Evolutionary conservation across 768 basidiomycete genomes (phyloP).

Genomic region (Thelephora aurantiotincta): DNA sequence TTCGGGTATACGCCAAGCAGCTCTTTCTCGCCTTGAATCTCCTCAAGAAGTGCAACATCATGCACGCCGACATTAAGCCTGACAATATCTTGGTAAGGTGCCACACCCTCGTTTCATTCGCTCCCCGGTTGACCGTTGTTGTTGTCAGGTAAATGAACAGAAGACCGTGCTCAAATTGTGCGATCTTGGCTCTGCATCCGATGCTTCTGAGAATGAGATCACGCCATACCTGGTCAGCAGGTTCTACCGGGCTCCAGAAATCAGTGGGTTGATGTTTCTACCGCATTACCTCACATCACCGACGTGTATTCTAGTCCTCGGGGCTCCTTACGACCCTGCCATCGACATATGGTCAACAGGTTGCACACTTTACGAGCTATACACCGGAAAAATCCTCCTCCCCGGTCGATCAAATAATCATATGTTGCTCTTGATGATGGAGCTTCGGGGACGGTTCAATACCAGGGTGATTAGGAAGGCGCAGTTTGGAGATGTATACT

Average conservation of each 20-base stretch:
- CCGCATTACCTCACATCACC: slow-evolving; percentile 1
- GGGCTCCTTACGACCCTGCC: slow-evolving; percentile 85
- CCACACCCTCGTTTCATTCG: background rate
- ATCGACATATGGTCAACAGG: slow-evolving; percentile 96
- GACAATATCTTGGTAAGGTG: slow-evolving; percentile 84
- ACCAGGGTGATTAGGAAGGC: slow-evolving; percentile 90
- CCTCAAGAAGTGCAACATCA: slow-evolving; percentile 79
- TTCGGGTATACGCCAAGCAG: slow-evolving; percentile 98
- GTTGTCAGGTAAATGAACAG: slow-evolving; percentile 74
- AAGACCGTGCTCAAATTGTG: slow-evolving; percentile 91
- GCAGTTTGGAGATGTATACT: slow-evolving; percentile 84
- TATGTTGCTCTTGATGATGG: slow-evolving; percentile 97
- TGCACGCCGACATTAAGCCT: slow-evolving; percentile 98
- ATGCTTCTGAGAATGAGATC: slow-evolving; percentile 90
- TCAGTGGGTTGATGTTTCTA: slow-evolving; percentile 51
- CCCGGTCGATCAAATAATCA: slow-evolving; percentile 96
- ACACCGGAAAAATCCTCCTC: slow-evolving; percentile 94
- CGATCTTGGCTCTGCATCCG: slow-evolving; percentile 94
- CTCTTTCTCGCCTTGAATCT: slow-evolving; percentile 80
- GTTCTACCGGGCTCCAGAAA: slow-evolving; percentile 97
- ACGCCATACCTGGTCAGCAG: slow-evolving; percentile 96
- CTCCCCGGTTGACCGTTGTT: background rate
- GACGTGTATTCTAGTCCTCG: slow-evolving; percentile 50
- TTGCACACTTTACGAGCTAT: slow-evolving; percentile 92
- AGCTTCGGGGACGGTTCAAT: slow-evolving; percentile 89